Base-by-base conservation (phyloP, 768 basidiomycete genomes). In the Tulasnella sp. region DNA sequence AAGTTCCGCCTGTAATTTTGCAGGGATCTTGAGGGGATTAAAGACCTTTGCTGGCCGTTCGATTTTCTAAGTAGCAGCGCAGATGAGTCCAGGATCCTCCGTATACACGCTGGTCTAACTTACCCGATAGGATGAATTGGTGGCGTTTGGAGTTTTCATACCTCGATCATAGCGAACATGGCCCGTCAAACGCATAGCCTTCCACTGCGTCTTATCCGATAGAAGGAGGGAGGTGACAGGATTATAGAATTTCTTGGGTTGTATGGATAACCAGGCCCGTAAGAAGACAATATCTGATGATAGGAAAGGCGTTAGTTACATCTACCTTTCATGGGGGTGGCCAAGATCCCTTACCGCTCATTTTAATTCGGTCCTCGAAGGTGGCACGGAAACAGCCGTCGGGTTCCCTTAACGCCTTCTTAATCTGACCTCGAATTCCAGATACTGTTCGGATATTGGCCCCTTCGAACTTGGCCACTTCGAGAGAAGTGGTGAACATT, bases 381-480 rank as follows among this genome's bases (percentile, higher is more conserved):
- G 96, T 96, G 3, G 97, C 98, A 80, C 98, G 88, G 88, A 94
- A 98, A 5, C 93, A 90, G 11, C 98, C 98, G 78, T 98, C 96
- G 2, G 98, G 96, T 82, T 96, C 98, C n/a, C 91, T 86, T 40
- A 98, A 85, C 15, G 93, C 96, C 84, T 97, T 98, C 87, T 99
- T 99, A 74, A 99, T 90, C 84, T 99, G 97, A 4, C 98, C 98
- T 69, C 98, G 86, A 77, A 99, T 94, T 15, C 98, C 98, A 7
- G 94, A 96, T 9, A 99, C 98, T 0, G 97, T 99, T 79, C 91
- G 88, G 77, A 99, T 90, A 83, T 92, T 95, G n/a, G 98, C 98
- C 23, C 98, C 98, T 84, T 99, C 98, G 81, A 99, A 99, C 84
- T 98, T 99, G 77, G 96, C 96, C 16, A 99, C 96, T 84, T 99